Percentiles rank a stretch among this genome's conserved stretches.
Evolutionary conservation across 768 basidiomycete genomes (phyloP).

Genomic region (Mycena chlorophos): DNA sequence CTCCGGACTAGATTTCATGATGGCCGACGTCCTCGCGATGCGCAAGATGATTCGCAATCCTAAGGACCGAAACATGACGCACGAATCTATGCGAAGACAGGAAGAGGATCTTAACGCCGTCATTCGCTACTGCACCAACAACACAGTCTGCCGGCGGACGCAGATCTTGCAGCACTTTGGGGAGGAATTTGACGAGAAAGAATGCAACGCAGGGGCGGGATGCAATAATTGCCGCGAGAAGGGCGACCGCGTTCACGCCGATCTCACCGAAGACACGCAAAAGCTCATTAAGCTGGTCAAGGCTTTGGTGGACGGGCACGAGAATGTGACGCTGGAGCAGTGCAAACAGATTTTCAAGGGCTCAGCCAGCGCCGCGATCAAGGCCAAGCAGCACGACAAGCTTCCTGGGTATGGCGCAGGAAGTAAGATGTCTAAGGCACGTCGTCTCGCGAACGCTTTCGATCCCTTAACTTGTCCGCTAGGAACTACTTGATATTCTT

Average conservation of each 20-base stretch:
- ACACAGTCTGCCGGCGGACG: constrained; percentile 81
- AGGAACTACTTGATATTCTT: constrained; percentile 63
- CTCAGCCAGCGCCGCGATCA: constrained; percentile 46
- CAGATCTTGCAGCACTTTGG: constrained; percentile 89
- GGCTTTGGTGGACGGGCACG: constrained; percentile 40
- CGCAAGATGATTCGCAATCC: constrained; percentile 62
- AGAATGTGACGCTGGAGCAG: constrained; percentile 59
- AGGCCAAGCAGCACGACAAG: constrained; percentile 47
- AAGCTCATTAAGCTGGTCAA: constrained; percentile 61
- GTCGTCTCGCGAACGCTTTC: background rate
- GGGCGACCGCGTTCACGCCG: constrained; percentile 44
- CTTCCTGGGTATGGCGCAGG: constrained; percentile 57
- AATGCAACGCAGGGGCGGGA: constrained; percentile 53
- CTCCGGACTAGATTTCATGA: constrained; percentile 60
- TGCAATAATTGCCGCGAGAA: constrained; percentile 84
- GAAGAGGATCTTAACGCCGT: constrained; percentile 65
- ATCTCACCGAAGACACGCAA: constrained; percentile 62
- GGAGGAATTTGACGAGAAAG: constrained; percentile 67
- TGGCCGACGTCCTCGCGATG: constrained; percentile 54
- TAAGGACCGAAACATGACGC: constrained; percentile 43
- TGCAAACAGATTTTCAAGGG: constrained; percentile 70
- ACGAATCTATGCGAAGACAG: constrained; percentile 67
- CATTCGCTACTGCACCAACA: constrained; percentile 77
- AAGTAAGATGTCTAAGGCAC: constrained; percentile 41
- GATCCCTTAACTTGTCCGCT: too few relatives aligned